Conservation (phyloP, 225 moss, liverwort and hornwort species). For the Climacium dendroides region DNA sequence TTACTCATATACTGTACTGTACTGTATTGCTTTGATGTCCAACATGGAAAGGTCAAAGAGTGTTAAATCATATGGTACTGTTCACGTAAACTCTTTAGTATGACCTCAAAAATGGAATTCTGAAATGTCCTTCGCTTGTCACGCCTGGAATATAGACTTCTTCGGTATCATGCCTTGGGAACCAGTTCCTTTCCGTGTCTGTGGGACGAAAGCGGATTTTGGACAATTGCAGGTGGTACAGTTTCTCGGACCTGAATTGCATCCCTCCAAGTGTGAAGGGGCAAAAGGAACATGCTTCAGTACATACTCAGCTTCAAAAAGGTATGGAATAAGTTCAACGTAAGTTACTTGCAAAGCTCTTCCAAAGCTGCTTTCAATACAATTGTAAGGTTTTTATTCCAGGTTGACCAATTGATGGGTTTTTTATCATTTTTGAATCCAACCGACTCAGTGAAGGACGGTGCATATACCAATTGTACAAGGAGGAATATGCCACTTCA, state of each 20-base stretch:
- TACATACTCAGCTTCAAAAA: not conserved
- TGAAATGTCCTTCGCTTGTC: not conserved
- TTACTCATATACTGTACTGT: not conserved
- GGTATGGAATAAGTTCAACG: not conserved
- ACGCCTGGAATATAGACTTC: not conserved
- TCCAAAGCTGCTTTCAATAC: not conserved
- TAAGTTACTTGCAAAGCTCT: not conserved
- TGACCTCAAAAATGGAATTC: not conserved
- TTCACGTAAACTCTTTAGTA: too few relatives aligned
- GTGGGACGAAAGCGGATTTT: not conserved
- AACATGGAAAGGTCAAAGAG: not conserved
- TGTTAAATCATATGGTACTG: not conserved
- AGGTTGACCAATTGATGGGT: not conserved
- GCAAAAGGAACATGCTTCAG: conserved; percentile 1
- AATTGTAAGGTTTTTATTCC: not conserved
- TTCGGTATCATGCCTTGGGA: not conserved
- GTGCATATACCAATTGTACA: not conserved
- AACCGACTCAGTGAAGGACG: not conserved
- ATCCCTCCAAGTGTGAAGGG: not conserved
- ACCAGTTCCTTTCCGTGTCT: not conserved
- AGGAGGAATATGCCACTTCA: not conserved
- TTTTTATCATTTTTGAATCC: not conserved
- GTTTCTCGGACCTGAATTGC: not conserved
- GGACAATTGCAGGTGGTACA: not conserved
- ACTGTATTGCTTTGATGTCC: not conserved